Evolutionary conservation across 352 stramenopile species (phyloP).

Genomic region (Globisporangium parvum): DNA sequence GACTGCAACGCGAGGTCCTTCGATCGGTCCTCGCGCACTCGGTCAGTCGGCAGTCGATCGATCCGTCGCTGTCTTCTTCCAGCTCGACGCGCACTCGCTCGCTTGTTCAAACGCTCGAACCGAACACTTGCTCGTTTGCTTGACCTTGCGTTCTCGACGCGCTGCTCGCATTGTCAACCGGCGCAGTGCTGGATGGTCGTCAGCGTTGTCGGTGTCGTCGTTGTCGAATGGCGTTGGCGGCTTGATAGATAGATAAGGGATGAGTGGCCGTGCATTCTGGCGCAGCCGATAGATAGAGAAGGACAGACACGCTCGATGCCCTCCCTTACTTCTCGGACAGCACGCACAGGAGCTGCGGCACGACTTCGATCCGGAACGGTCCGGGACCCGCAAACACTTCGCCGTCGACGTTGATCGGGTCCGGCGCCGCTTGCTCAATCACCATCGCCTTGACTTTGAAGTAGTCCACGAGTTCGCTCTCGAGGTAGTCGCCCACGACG

Average conservation of each 20-base stretch:
- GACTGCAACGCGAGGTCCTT: background rate
- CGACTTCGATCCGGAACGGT: constrained; percentile 67
- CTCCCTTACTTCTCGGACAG: constrained; percentile 65
- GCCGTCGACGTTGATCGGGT: constrained; percentile 74
- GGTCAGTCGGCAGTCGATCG: background rate
- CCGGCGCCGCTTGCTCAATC: constrained; percentile 50
- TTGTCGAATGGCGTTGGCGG: no score
- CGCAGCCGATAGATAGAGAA: background rate
- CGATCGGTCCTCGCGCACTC: background rate
- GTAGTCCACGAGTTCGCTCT: constrained; percentile 58
- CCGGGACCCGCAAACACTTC: constrained; percentile 59
- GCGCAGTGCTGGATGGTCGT: no score
- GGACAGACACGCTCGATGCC: background rate
- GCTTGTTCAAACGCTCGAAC: background rate
- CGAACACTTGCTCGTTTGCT: no score
- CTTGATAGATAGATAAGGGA: no score
- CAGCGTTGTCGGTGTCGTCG: no score
- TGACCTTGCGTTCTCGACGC: no score
- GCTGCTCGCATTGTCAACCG: background rate
- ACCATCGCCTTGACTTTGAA: constrained; percentile 76
- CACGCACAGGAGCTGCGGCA: constrained; percentile 61
- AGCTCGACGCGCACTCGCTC: background rate
- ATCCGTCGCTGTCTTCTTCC: background rate
- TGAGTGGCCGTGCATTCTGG: background rate
- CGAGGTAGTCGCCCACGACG: constrained; percentile 43